These are phyloP conservation scores for Botrytis pseudocinerea DNA, from an alignment of 2,329 filamentous ascomycete species.

Conservation along the genomic window DNA sequence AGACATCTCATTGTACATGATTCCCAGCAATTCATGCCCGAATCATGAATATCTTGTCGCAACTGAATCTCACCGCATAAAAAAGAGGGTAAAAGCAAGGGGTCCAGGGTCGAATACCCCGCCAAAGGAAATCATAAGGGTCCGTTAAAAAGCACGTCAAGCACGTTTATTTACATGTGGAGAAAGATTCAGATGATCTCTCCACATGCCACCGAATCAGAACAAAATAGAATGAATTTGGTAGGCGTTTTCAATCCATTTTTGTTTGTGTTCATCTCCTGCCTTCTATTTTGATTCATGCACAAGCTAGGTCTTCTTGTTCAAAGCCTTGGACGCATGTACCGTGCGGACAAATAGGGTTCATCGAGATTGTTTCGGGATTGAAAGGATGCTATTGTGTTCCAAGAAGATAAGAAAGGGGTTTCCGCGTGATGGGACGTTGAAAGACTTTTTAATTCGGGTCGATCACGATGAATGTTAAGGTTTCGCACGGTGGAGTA, in stretches of 20 bases:
- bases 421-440: not conserved
- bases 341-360: not conserved
- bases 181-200: not conserved
- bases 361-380: constrained; percentile 1
- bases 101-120: not conserved
- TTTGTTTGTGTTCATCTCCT: not conserved
- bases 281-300: not conserved
- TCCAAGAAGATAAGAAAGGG: not conserved
- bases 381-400: not conserved
- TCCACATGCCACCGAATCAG: not conserved
- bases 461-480: not conserved
- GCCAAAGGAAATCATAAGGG: not conserved
- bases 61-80: constrained; percentile 1
- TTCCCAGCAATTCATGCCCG: not conserved
- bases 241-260: not conserved
- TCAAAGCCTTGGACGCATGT: not conserved
- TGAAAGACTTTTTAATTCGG: not conserved
- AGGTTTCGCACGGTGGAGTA: not conserved
- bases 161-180: not conserved
- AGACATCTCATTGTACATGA: not conserved
- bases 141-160: constrained; percentile 1
- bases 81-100: not conserved
- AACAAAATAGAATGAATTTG: not conserved
- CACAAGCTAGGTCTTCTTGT: not conserved
- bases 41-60: constrained; percentile 5